Percentiles rank a stretch among this genome's conserved stretches.
Evolutionary conservation across 192 early-diverging fungal genomes (phyloP).

Genomic region (Funneliformis mosseae): DNA sequence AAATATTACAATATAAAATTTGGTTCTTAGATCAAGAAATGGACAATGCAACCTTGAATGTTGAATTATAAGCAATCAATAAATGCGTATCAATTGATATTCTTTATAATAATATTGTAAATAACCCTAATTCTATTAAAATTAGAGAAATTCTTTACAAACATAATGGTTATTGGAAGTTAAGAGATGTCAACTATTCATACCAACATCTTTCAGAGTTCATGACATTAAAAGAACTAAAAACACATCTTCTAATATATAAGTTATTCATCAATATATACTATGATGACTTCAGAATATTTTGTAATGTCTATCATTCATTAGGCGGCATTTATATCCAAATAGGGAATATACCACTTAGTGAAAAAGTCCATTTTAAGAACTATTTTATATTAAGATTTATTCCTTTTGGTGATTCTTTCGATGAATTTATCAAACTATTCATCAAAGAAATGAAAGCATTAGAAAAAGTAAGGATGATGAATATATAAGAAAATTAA

Average conservation of each 20-base stretch:
- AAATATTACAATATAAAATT: not conserved
- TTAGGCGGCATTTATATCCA: not conserved
- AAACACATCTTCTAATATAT: not conserved
- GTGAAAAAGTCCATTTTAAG: not conserved
- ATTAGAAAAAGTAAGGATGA: not conserved
- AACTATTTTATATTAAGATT: not conserved
- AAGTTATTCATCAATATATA: not conserved
- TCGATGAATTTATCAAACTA: not conserved
- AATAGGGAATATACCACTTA: not conserved
- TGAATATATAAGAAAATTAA: not conserved
- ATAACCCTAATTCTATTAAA: not conserved
- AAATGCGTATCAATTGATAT: not conserved
- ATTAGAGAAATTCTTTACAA: not conserved
- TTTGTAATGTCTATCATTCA: not conserved
- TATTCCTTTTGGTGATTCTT: not conserved
- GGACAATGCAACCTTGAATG: not conserved
- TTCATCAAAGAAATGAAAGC: not conserved
- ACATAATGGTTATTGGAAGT: not conserved
- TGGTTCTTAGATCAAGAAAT: not conserved
- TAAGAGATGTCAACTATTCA: not conserved
- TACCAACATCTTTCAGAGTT: not conserved
- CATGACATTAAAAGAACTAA: not conserved
- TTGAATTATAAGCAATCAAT: not conserved
- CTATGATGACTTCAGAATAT: not conserved
- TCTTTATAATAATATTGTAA: not conserved